These are phyloP conservation scores for Xylaria curta DNA, from an alignment of 495 filamentous ascomycete genomes.

Conservation along the genomic window DNA sequence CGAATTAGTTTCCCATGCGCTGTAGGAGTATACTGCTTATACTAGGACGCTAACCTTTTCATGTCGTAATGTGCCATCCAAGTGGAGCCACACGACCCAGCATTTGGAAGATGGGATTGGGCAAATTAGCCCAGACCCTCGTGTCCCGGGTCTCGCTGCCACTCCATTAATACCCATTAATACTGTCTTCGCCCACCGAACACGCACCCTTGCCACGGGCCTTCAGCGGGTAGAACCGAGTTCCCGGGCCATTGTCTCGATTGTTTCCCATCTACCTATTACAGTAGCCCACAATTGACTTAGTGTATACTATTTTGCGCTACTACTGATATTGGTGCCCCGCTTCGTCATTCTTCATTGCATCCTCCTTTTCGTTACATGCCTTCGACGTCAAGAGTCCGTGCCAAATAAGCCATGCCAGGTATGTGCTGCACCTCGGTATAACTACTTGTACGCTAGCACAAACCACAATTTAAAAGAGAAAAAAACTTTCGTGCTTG, in stretches of 20 bases:
- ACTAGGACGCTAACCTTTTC: not conserved
- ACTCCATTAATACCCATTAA: too few relatives aligned
- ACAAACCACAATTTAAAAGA: not conserved
- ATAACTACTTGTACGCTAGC: not conserved
- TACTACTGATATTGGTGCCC: not conserved
- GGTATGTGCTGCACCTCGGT: not conserved
- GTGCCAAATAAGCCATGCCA: not conserved
- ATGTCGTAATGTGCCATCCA: not conserved
- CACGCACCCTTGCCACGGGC: constrained; percentile 14
- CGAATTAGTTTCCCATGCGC: not conserved
- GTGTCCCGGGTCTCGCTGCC: not conserved
- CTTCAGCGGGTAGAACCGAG: constrained; percentile 22
- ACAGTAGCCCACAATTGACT: not conserved
- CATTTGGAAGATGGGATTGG: constrained; percentile 1
- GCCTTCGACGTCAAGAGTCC: not conserved
- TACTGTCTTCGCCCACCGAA: constrained; percentile 10
- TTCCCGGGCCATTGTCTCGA: constrained; percentile 10
- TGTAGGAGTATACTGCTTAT: not conserved
- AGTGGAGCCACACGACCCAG: not conserved
- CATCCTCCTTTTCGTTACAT: not conserved
- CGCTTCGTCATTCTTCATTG: not conserved
- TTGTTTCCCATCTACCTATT: too few relatives aligned
- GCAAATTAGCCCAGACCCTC: constrained; percentile 1
- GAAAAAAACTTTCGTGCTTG: not conserved
- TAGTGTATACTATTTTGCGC: not conserved